phyloP scores from a whole-genome alignment of 148 eudicot species.

The Fagopyrum tataricum region DNA sequence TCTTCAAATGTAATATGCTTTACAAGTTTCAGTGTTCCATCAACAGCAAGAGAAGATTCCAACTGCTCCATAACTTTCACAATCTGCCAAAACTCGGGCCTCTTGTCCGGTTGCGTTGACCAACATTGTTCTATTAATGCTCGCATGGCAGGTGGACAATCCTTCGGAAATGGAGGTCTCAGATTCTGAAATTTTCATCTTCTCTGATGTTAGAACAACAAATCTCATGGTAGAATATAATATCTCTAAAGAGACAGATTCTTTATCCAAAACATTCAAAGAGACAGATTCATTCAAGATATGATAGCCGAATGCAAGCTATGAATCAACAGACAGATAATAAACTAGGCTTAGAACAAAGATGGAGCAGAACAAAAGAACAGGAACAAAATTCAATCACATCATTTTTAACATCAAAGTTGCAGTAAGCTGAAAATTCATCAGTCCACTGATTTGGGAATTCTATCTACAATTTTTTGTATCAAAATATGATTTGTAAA shows the following conservation, averaged over 20 bases:
- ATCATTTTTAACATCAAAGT: not conserved
- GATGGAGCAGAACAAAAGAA: not conserved
- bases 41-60: constrained; percentile 35
- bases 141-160: constrained; percentile 48
- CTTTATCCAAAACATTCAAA: too few relatives aligned
- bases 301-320: not conserved
- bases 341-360: not conserved
- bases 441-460: not conserved
- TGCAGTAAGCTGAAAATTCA: not conserved
- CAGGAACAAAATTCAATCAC: not conserved
- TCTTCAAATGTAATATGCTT: constrained; percentile 27
- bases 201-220: not conserved
- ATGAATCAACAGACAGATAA: not conserved
- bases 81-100: constrained; percentile 71
- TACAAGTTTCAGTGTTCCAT: constrained; percentile 46
- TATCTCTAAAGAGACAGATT: constrained; percentile 1
- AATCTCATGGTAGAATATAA: not conserved
- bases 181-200: constrained; percentile 33
- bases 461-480: too few relatives aligned
- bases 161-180: constrained; percentile 51
- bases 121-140: constrained; percentile 64
- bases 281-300: not conserved
- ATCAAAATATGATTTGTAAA: too few relatives aligned
- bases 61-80: constrained; percentile 63
- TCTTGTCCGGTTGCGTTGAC: constrained; percentile 47